A percentile compares a stretch with the other conserved stretches of the same genome.
phyloP scores from a whole-genome alignment of 371 early-diverging fungal genomes.

The Sporodiniella umbellata region DNA sequence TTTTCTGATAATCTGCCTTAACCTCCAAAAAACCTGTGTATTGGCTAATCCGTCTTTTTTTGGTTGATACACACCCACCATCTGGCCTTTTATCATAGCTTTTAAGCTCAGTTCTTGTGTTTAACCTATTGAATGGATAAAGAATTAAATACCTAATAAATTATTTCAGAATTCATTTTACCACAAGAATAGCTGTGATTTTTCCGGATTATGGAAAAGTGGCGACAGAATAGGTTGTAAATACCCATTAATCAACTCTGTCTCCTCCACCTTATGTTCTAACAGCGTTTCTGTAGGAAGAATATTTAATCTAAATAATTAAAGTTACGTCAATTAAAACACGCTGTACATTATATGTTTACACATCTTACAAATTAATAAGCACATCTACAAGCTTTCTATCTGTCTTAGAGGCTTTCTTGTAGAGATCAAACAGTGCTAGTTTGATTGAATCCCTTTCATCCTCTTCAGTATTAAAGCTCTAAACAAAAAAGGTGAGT shows the following conservation, averaged over 20 bases:
- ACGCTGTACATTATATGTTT: conserved; percentile 11
- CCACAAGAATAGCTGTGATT: conserved; percentile 10
- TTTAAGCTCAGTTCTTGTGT: conserved; percentile 11
- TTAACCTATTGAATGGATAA: conserved; percentile 15
- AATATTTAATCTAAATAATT: conserved; percentile 10
- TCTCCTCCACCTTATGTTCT: conserved; percentile 8
- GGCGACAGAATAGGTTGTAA: conserved; percentile 9
- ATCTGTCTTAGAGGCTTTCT: conserved; percentile 11
- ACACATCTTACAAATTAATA: conserved; percentile 10
- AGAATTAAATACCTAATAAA: conserved; percentile 16
- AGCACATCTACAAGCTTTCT: conserved; percentile 10
- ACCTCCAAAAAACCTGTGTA: conserved; percentile 16
- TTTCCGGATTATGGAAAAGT: conserved; percentile 9
- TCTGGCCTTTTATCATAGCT: conserved; percentile 12
- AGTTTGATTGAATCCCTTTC: conserved; percentile 11
- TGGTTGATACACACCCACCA: conserved; percentile 11
- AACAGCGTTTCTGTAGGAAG: conserved; percentile 8
- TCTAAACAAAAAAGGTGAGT: conserved; percentile 12
- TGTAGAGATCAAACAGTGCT: conserved; percentile 9
- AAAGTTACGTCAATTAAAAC: conserved; percentile 12
- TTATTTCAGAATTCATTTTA: conserved; percentile 14
- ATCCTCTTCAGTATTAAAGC: conserved; percentile 9
- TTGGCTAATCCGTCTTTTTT: conserved; percentile 10
- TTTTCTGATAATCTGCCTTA: conserved; percentile 14
- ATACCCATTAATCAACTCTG: conserved; percentile 9